phyloP scores from a whole-genome alignment of 768 basidiomycete species.

The Auriscalpium microsporum region DNA sequence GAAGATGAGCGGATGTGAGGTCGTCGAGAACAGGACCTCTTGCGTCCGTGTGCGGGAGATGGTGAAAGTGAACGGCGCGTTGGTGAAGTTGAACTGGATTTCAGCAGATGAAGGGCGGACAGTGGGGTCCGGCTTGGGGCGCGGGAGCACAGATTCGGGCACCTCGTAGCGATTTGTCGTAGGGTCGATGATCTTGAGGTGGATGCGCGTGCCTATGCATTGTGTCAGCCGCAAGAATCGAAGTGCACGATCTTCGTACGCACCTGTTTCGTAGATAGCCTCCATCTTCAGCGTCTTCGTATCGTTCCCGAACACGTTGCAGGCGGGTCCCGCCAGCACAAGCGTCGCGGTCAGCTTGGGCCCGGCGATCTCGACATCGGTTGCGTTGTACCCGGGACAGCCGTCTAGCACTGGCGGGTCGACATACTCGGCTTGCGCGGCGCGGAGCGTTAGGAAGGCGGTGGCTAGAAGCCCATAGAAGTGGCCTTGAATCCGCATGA shows the following conservation, averaged over 20 bases:
- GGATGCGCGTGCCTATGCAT: slow-evolving; percentile 43
- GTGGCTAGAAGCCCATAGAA: too few species aligned
- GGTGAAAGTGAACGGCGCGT: slow-evolving; percentile 53
- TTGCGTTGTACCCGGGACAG: slow-evolving; percentile 52
- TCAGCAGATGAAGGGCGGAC: slow-evolving; percentile 26
- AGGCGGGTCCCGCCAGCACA: slow-evolving; percentile 39
- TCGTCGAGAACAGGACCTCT: slow-evolving; percentile 56
- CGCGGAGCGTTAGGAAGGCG: too few species aligned
- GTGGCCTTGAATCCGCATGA: too few species aligned
- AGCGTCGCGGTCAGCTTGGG: slow-evolving; percentile 42
- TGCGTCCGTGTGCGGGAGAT: slow-evolving; percentile 38
- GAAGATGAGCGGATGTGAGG: slow-evolving; percentile 56
- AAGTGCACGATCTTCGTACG: neutral
- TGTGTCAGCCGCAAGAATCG: neutral
- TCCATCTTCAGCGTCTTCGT: slow-evolving; percentile 36
- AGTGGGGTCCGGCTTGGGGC: slow-evolving; percentile 30
- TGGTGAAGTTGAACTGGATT: slow-evolving; percentile 53
- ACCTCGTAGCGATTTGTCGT: slow-evolving; percentile 49
- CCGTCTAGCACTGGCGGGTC: slow-evolving; percentile 34
- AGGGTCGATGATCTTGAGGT: slow-evolving; percentile 54
- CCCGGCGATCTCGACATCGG: slow-evolving; percentile 32
- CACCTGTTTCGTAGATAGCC: slow-evolving; percentile 55
- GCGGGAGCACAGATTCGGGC: slow-evolving; percentile 51
- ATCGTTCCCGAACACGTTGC: slow-evolving; percentile 54
- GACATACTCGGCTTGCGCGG: slow-evolving; percentile 16